Evolutionary conservation across 1,139 yeast species (phyloP).

Genomic region (Sugiyamaella sp.): DNA sequence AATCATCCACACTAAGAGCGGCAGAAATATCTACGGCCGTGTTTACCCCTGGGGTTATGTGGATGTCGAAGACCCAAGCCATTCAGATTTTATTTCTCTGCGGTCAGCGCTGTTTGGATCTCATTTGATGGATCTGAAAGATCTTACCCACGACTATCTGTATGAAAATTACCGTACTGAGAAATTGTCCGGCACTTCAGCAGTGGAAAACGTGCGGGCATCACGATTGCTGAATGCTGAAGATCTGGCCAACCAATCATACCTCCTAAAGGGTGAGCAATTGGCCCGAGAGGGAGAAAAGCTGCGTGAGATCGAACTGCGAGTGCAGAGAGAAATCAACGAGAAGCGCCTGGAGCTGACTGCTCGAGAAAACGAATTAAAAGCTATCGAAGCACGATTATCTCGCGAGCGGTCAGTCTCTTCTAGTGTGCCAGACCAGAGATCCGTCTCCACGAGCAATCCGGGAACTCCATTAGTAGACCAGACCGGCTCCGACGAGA

Average conservation of each 20-base stretch:
- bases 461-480: slow-evolving; percentile 11
- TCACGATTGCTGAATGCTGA: slow-evolving; percentile 42
- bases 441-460: slow-evolving; percentile 5
- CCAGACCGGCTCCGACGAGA: slow-evolving; percentile 1
- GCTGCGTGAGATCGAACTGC: slow-evolving; percentile 42
- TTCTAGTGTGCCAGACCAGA: background rate
- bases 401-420: slow-evolving; percentile 40
- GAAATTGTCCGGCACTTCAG: slow-evolving; percentile 54
- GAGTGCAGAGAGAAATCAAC: slow-evolving; percentile 87
- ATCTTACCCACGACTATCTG: slow-evolving; percentile 84
- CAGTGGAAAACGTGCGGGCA: slow-evolving; percentile 32
- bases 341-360: slow-evolving; percentile 81
- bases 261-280: slow-evolving; percentile 47
- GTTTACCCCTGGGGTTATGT: slow-evolving; percentile 93
- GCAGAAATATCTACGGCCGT: slow-evolving; percentile 82
- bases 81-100: slow-evolving; percentile 75
- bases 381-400: slow-evolving; percentile 76
- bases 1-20: slow-evolving; percentile 59
- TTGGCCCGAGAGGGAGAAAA: slow-evolving; percentile 36
- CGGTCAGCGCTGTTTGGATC: slow-evolving; percentile 80
- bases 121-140: slow-evolving; percentile 87
- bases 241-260: slow-evolving; percentile 46
- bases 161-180: slow-evolving; percentile 93
- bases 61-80: slow-evolving; percentile 79
- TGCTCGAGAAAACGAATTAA: slow-evolving; percentile 86